Conservation (phyloP, 345 rosid species). For the Salix caprea region DNA sequence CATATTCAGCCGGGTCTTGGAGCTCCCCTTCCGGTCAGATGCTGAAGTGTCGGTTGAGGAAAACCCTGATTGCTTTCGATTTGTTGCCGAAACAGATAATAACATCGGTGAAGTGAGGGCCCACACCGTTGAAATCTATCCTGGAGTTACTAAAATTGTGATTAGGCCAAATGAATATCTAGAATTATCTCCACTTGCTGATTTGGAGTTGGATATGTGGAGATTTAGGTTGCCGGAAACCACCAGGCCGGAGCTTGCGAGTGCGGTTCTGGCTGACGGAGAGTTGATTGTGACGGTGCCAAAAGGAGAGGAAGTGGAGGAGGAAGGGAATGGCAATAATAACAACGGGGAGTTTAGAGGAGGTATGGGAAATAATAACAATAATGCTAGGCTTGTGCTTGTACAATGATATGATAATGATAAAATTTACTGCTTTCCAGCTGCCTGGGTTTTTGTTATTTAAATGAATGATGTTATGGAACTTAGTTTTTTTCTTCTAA, state of each 20-base stretch:
- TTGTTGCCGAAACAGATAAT: conserved; percentile 73
- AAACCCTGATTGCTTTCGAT: conserved; percentile 64
- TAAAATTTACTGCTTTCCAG: conserved; percentile 5
- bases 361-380: conserved; percentile 56
- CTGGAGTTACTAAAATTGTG: conserved; percentile 84
- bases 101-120: conserved; percentile 61
- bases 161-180: conserved; percentile 62
- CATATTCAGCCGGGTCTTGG: conserved; percentile 79
- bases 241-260: conserved; percentile 87
- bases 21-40: conserved; percentile 86
- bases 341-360: conserved; percentile 52
- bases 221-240: conserved; percentile 83
- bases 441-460: conserved; percentile 4
- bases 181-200: conserved; percentile 51
- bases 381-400: conserved; percentile 62
- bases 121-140: conserved; percentile 74
- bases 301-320: conserved; percentile 47
- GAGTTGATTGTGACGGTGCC: conserved; percentile 89
- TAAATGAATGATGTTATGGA: conserved; percentile 21
- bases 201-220: conserved; percentile 91
- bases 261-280: conserved; percentile 64
- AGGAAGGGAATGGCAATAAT: conserved; percentile 28
- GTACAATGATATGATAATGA: conserved; percentile 54
- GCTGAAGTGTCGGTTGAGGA: conserved; percentile 85
- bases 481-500: conserved; percentile 10